Base-by-base conservation (phyloP, 768 basidiomycete genomes). In the Mycena rebaudengoi region DNA sequence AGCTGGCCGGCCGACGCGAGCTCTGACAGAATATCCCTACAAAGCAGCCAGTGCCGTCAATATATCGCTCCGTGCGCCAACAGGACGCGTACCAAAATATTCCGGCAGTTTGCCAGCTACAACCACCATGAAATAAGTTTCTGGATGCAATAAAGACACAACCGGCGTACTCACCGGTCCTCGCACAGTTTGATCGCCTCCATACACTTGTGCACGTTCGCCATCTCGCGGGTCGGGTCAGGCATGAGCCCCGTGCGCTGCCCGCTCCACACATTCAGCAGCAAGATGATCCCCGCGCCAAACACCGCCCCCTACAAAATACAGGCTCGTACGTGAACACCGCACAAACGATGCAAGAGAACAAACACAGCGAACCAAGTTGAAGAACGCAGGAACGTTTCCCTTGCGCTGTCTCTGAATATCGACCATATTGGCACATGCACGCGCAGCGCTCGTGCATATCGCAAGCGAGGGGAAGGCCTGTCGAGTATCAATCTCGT, bases 361-460 rank as follows among this genome's bases (percentile, higher is more conserved):
- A 64, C 66, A 50, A 33, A n/a, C n/a, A n/a, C n/a, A n/a, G n/a
- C n/a, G 64, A 20, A 18, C 28, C 21, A 29, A 51, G 52, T 39
- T 32, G 25, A 44, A 11, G 29, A 50, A 60, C 71, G 7, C 66
- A 81, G 61, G 7, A 76, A 79, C 40, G 77, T 54, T 11, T 69
- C 62, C 37, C 73, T 72, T 16, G 76, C 74, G 57, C 68, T 74
- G 55, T 12, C 80, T 75, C 62, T 80, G 79, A 44, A 77, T 60
- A 76, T 94, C 91, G 30, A 92, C 74, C 25, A 95, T 84, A 70
- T 90, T 90, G 37, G 86, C 86, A 62, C 86, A 89, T 3, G 91
- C 91, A 10, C 92, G 83, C 3, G 94, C 91, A 1, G 94, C 88
- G 62, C 94, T 95, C 12, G 90, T 88, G 73, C 92, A 94, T 55